A percentile compares a stretch with the other conserved stretches of the same genome.
Evolutionary conservation across 1,284 basidiomycete genomes (phyloP).

Genomic region (Sutorius eximius): DNA sequence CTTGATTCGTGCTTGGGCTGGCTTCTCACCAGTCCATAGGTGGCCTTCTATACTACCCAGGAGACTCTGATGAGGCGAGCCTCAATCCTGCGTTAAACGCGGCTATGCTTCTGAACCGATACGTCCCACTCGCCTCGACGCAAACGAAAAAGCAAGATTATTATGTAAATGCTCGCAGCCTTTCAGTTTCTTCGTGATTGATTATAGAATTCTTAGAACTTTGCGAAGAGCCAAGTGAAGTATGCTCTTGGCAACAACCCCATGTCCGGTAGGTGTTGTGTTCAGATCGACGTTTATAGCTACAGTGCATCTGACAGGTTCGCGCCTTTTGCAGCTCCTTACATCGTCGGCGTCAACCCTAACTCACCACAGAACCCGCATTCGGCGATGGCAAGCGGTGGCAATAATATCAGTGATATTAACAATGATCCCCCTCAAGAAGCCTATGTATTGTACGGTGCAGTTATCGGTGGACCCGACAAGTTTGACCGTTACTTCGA

Average conservation of each 20-base stretch:
- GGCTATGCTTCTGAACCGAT: constrained; percentile 79
- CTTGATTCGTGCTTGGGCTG: constrained; percentile 1
- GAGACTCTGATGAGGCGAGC: constrained; percentile 76
- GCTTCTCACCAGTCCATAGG: constrained; percentile 42
- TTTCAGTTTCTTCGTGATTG: constrained; percentile 5
- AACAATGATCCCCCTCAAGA: constrained; percentile 72
- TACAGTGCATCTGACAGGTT: background rate
- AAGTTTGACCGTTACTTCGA: constrained; percentile 77
- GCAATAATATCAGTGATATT: constrained; percentile 65
- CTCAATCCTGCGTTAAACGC: constrained; percentile 86
- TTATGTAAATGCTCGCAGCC: constrained; percentile 41
- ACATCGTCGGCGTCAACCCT: constrained; percentile 83
- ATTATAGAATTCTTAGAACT: constrained; percentile 44
- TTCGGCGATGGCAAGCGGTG: constrained; percentile 84
- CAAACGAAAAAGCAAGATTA: constrained; percentile 61
- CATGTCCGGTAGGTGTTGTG: constrained; percentile 56
- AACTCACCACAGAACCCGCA: constrained; percentile 90
- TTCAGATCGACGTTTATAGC: background rate
- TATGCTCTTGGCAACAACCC: constrained; percentile 87
- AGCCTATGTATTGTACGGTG: constrained; percentile 82
- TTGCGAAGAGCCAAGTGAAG: constrained; percentile 74
- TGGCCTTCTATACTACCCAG: constrained; percentile 77
- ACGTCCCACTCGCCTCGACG: constrained; percentile 71
- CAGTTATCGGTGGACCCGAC: constrained; percentile 85
- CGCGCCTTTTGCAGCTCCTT: constrained; percentile 53